Base-by-base conservation (phyloP, 176 grass and related monocot genomes). In the Cenchrus fungigraminus region DNA sequence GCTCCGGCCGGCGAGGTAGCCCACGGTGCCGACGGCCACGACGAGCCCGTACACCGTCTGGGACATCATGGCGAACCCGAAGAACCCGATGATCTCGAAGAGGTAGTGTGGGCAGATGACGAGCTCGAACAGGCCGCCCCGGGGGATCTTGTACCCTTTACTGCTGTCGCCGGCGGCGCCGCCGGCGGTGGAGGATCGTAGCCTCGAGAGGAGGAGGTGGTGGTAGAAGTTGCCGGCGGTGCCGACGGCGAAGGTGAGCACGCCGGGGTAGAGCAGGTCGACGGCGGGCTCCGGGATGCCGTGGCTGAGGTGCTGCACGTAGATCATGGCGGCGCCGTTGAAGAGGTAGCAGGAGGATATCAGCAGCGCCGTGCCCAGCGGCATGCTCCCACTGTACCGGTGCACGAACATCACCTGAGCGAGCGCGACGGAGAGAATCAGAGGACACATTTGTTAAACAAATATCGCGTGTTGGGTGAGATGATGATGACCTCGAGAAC, bases 31-130 rank as follows among this genome's bases (percentile, higher is more conserved):
- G 0, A 68, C 44, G 10, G 89, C 66, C 13, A 87, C 73, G 6
- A 77, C 72, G 62, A 91, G 81, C 29, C 83, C 77, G 28, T 81
- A 79, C 55, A 82, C 20, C 1, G 96, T 95, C 67, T 93, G 95
- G 1, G 91, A 52, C 78, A 98, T 90, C 85, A 93, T 79, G 13
- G 89, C 61, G 32, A 98, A 43, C 3, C 96, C 96, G 8, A 94
- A 54, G 74, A 93, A 93, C 1, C 13, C 86, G 2, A 88, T 0
- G 72, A 95, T 93, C 77, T 98, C 96, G 66, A 98, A 95, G 45
- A 98, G 91, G 82, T 98, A 98, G 55, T 95, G 87, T 2, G 93
- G 93, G 78, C 91, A 95, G 16, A 83, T 28, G 22, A 93, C 85
- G 20, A 93, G 79, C 37, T 45, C 68, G 20, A 95, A 98, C 32